These are phyloP conservation scores for Trypethelium eluteriae DNA, from an alignment of 495 filamentous ascomycete genomes.

Conservation along the genomic window DNA sequence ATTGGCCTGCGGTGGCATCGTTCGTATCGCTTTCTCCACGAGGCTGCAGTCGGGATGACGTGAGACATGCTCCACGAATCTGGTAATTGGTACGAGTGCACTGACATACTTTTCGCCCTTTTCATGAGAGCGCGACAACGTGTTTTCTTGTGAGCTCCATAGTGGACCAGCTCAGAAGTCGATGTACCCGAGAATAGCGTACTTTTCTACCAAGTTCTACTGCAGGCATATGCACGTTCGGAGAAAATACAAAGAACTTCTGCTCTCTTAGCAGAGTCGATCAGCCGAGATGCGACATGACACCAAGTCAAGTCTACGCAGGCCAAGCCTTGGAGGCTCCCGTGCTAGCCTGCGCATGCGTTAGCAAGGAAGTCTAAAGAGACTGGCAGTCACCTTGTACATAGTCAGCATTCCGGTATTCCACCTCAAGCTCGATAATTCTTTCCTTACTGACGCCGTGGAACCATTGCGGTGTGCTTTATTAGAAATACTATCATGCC, in stretches of 20 bases:
- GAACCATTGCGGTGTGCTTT: too few relatives aligned
- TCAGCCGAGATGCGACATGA: background rate
- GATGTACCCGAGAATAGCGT: background rate
- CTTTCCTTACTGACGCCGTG: too few relatives aligned
- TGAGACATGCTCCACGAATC: background rate
- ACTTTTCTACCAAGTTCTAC: background rate
- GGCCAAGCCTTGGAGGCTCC: background rate
- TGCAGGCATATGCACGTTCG: background rate
- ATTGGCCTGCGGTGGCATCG: background rate
- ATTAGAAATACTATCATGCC: too few relatives aligned
- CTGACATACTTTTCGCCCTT: background rate
- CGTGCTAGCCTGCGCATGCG: background rate
- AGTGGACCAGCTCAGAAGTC: background rate
- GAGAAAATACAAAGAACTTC: background rate
- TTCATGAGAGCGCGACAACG: too few relatives aligned
- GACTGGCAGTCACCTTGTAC: background rate
- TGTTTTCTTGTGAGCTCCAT: background rate
- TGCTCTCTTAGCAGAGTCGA: background rate
- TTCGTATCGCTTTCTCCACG: background rate
- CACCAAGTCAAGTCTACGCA: background rate
- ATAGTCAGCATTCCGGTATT: too few relatives aligned
- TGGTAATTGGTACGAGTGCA: background rate
- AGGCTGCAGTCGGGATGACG: background rate
- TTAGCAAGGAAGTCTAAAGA: conserved; percentile 1
- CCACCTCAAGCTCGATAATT: too few relatives aligned